Evolutionary conservation across 2,329 filamentous ascomycete species (phyloP), one percentile per base, ranked within the genome.

Genomic region (Xylaria sp.): DNA sequence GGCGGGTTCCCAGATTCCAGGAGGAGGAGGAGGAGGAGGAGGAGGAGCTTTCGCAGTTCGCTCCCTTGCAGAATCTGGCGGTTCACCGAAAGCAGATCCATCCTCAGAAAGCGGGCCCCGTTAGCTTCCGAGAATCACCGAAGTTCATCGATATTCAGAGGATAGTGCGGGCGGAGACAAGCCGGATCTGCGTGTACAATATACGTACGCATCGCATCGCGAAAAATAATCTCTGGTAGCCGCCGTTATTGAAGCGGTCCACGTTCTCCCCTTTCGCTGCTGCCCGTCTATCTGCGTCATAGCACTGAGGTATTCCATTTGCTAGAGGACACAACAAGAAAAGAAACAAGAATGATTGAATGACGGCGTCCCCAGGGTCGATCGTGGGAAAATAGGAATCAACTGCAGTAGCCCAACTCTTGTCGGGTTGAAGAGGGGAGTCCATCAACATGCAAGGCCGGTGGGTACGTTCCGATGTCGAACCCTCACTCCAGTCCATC

Each of bases 381-480:
- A 34, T 34, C 16, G 29, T 13, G 29, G 16, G 29, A 34, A 34
- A 34, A 13, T 13, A 34, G 4, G 29, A 34, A 34, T 34, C 16
- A 6, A 13, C 29, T 34, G 3, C 9, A 34, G 5, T 34, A 34
- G 29, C 29, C 29, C 16, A 3, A 34, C 8, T 34, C 29, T 34
- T 34, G 29, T 34, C 29, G 11, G 29, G 29, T 13, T 34, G 6
- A 34, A 46, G 24, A 42, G 21, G 50, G 47, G 42, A 39, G 22
- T 49, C 29, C 44, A 5, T 56, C 50, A 37, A 34, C 37, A 39
- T 52, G 39, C 49, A 50, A 5, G 6, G 24, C 24, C 24, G 24
- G 24, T 26, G 24, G 53, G 44, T 44, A 26, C 42, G 52, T 56
- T 61, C 58, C 58, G 58, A 61, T 59, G 48, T 61, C 55, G 58